Conservation (phyloP, 139 green algal genomes). For the Chlorella sp. region DNA sequence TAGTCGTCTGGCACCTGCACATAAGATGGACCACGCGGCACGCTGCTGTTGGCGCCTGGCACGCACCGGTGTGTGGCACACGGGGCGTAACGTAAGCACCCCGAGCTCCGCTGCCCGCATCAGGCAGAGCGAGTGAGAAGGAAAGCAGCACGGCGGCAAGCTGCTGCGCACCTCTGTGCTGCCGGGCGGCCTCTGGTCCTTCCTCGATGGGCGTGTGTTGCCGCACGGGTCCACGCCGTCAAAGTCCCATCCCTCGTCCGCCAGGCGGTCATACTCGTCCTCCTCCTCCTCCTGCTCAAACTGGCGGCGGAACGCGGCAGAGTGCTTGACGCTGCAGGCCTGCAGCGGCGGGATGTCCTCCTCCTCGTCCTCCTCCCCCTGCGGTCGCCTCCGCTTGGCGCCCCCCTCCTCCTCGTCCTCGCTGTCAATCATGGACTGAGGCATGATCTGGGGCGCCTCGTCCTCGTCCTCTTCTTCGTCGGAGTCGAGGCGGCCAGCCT, state of each 20-base stretch:
- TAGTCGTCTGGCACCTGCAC: too few relatives aligned
- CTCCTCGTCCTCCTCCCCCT: not conserved
- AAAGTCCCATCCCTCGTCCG: slow-evolving; percentile 2
- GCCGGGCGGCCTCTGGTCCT: not conserved
- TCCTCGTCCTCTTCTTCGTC: not conserved
- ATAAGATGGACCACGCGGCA: too few relatives aligned
- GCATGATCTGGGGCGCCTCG: not conserved
- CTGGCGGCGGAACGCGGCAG: slow-evolving; percentile 1
- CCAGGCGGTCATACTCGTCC: slow-evolving; percentile 7
- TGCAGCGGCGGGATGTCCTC: not conserved
- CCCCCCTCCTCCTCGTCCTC: not conserved
- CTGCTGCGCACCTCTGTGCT: not conserved
- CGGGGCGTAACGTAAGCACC: too few relatives aligned
- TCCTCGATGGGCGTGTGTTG: not conserved
- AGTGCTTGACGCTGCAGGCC: not conserved
- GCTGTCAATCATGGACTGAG: not conserved
- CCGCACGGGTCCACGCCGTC: not conserved
- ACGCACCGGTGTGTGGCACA: too few relatives aligned
- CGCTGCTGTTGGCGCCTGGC: too few relatives aligned
- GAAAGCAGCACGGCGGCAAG: too few relatives aligned
- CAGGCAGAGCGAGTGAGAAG: too few relatives aligned
- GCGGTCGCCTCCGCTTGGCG: too few relatives aligned
- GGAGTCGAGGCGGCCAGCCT: not conserved
- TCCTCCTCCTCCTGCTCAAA: slow-evolving; percentile 10
- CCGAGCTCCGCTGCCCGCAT: too few relatives aligned